Evolutionary conservation across 192 early-diverging fungal genomes (phyloP).

Genomic region (Tieghemiomyces parasiticus): DNA sequence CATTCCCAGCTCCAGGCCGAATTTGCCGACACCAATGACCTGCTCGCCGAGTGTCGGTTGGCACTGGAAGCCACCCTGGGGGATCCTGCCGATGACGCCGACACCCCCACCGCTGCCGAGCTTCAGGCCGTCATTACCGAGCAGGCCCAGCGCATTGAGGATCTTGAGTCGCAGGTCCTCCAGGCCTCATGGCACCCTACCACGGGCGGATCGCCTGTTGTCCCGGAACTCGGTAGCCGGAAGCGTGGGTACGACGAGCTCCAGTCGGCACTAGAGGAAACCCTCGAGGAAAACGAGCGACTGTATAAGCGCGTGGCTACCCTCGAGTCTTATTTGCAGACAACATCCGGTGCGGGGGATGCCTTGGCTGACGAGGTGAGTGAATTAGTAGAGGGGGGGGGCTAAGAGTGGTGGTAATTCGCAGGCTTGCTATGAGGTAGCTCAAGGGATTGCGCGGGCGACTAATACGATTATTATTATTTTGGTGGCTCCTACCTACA

Average conservation of each 20-base stretch:
- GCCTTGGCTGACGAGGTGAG: too few species aligned
- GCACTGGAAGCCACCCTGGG: not conserved
- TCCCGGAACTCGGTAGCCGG: not conserved
- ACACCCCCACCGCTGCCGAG: not conserved
- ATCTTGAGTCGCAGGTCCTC: not conserved
- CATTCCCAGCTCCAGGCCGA: not conserved
- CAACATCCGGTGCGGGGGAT: too few species aligned
- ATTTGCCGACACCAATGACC: conserved; percentile 1
- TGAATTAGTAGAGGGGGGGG: too few species aligned
- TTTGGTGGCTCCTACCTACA: too few species aligned
- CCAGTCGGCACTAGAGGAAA: conserved; percentile 9
- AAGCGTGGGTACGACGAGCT: conserved; percentile 9
- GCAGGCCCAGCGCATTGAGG: not conserved
- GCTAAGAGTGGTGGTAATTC: too few species aligned
- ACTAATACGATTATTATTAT: too few species aligned
- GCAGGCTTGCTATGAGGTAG: too few species aligned
- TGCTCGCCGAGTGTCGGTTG: conserved; percentile 3
- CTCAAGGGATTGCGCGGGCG: too few species aligned
- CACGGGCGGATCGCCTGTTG: too few species aligned
- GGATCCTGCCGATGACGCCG: not conserved
- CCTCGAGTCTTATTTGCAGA: not conserved
- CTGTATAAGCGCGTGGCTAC: conserved; percentile 6
- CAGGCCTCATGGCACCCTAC: not conserved
- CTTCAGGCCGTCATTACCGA: not conserved
- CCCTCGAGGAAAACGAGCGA: conserved; percentile 8